Conservation (phyloP, 148 eudicot genomes). For the Heliamphora exappendiculata region DNA sequence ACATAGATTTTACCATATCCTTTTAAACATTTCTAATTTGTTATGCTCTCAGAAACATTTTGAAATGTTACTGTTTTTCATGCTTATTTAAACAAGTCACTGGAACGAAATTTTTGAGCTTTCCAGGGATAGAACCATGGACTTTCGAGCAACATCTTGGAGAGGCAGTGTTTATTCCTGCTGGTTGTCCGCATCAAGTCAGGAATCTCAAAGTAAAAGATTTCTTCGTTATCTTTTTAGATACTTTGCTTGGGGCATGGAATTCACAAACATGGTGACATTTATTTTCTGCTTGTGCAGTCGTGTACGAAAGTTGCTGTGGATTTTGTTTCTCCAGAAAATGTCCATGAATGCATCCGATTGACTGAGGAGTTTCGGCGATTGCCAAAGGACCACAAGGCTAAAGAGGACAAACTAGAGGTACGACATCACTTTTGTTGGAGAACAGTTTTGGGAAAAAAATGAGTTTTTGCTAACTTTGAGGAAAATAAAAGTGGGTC, state of each 20-base stretch:
- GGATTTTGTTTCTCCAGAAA: constrained; percentile 93
- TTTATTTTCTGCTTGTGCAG: constrained; percentile 21
- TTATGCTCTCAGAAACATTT: too few relatives aligned
- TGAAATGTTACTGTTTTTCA: too few relatives aligned
- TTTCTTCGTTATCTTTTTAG: neutral
- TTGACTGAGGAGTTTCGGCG: constrained; percentile 71
- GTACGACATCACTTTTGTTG: constrained; percentile 20
- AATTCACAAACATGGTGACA: neutral
- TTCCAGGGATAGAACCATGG: constrained; percentile 77
- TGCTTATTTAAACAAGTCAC: too few relatives aligned
- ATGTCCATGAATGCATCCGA: constrained; percentile 58
- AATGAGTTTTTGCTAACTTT: too few relatives aligned
- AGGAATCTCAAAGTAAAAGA: constrained; percentile 60
- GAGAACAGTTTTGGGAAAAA: too few relatives aligned
- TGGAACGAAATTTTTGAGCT: too few relatives aligned
- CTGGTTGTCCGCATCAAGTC: constrained; percentile 97
- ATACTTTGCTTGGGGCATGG: neutral
- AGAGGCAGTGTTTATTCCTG: constrained; percentile 96
- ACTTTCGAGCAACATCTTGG: constrained; percentile 80
- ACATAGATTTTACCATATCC: too few relatives aligned
- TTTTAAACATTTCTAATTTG: too few relatives aligned
- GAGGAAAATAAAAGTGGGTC: too few relatives aligned
- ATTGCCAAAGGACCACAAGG: constrained; percentile 68
- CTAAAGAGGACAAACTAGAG: constrained; percentile 91
- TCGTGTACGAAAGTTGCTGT: constrained; percentile 91